Evolutionary conservation across 805 yeast genomes (phyloP).

Genomic region (Lipomyces anomalus): DNA sequence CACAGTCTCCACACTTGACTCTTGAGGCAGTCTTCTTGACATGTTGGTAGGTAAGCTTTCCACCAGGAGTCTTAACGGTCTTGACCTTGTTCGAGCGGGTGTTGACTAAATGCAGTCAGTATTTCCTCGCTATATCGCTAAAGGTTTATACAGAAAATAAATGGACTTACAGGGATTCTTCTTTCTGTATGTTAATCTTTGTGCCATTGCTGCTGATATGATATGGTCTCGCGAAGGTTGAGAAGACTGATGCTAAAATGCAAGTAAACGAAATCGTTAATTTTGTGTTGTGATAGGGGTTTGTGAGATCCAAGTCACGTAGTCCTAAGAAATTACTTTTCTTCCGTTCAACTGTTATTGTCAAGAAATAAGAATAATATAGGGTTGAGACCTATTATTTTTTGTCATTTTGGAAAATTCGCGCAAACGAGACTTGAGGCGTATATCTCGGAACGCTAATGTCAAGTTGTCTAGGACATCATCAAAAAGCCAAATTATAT

Average conservation of each 20-base stretch:
- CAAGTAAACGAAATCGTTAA: not conserved
- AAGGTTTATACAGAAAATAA: slow-evolving; percentile 31
- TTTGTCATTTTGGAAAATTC: not conserved
- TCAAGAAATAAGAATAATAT: not conserved
- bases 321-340: not conserved
- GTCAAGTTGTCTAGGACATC: not conserved
- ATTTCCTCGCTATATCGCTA: slow-evolving; percentile 4
- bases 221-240: no score
- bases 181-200: slow-evolving; percentile 98
- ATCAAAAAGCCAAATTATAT: not conserved
- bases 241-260: slow-evolving; percentile 2
- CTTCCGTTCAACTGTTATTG: slow-evolving; percentile 3
- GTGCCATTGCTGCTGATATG: slow-evolving; percentile 69
- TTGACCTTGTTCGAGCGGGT: slow-evolving; percentile 99
- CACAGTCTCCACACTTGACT: slow-evolving; percentile 62
- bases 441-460: not conserved
- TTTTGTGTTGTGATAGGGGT: no score
- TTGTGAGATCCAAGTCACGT: not conserved
- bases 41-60: slow-evolving; percentile 96
- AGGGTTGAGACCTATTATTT: not conserved
- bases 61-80: slow-evolving; percentile 99
- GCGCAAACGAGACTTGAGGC: not conserved
- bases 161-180: slow-evolving; percentile 91
- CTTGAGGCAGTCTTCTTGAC: slow-evolving; percentile 66
- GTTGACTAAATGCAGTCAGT: slow-evolving; percentile 63